Percentiles rank a stretch among this genome's conserved stretches.
Evolutionary conservation across 352 stramenopile genomes (phyloP).

Genomic region (Phytophthora brassicae): DNA sequence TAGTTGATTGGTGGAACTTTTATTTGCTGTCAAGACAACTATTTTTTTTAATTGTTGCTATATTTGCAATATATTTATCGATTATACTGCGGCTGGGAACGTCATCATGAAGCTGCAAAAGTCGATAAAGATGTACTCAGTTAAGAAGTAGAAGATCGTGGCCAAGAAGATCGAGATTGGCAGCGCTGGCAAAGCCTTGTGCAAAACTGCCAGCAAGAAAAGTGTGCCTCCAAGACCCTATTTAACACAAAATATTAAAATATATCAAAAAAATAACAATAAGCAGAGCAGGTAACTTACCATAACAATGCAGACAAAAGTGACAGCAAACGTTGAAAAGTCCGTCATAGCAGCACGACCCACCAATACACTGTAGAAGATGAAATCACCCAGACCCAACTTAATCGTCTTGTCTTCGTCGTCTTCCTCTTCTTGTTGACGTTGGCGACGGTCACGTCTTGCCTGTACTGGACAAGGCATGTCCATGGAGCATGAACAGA

Average conservation of each 20-base stretch:
- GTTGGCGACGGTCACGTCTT: constrained; percentile 55
- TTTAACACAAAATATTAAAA: neutral
- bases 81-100: constrained; percentile 55
- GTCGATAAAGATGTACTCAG: constrained; percentile 81
- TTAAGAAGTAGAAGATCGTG: constrained; percentile 84
- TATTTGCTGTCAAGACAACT: constrained; percentile 17
- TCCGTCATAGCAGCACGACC: constrained; percentile 94
- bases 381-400: constrained; percentile 97
- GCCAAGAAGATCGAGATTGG: constrained; percentile 93
- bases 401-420: constrained; percentile 89
- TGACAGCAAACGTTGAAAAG: constrained; percentile 94
- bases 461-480: constrained; percentile 74
- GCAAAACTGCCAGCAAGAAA: constrained; percentile 93
- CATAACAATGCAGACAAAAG: constrained; percentile 94
- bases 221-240: constrained; percentile 93
- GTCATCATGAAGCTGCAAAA: constrained; percentile 83
- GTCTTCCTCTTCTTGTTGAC: constrained; percentile 59
- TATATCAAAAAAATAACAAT: neutral
- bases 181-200: constrained; percentile 94
- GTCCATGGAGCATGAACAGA: constrained; percentile 82
- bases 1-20: too few species aligned
- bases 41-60: constrained; percentile 16
- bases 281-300: constrained; percentile 50
- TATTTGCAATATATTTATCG: constrained; percentile 21
- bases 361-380: constrained; percentile 99